A percentile compares a stretch with the other conserved stretches of the same genome.
Evolutionary conservation across 148 eudicot species (phyloP).

Genomic region (Nepenthes mirabilis): DNA sequence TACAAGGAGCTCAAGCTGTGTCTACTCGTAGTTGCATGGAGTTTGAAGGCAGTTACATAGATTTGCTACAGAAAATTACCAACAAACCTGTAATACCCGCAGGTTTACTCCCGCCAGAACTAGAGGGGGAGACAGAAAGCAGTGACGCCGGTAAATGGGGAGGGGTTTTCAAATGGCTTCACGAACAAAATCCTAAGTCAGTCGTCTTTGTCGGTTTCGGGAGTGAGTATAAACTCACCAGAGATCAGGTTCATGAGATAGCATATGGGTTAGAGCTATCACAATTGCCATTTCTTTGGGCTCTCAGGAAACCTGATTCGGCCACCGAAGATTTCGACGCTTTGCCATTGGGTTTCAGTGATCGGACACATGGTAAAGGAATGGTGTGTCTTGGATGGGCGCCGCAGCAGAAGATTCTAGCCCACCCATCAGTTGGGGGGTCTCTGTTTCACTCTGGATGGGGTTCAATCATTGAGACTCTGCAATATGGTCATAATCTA

Average conservation of each 20-base stretch:
- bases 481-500: too few species aligned
- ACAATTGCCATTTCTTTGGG: slow-evolving; percentile 12
- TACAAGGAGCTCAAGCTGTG: too few species aligned
- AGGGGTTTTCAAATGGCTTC: background rate
- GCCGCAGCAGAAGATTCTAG: too few species aligned
- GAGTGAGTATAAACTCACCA: slow-evolving; percentile 6
- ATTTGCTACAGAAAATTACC: background rate
- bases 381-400: background rate
- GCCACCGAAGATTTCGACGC: background rate
- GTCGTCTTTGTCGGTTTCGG: slow-evolving; percentile 6
- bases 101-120: slow-evolving; percentile 6
- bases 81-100: slow-evolving; percentile 6
- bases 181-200: too few species aligned
- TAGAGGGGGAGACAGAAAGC: background rate
- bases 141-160: background rate
- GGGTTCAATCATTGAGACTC: background rate
- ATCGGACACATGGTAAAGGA: background rate
- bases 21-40: too few species aligned
- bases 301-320: slow-evolving; percentile 3
- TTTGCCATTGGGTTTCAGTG: slow-evolving; percentile 1
- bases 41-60: too few species aligned
- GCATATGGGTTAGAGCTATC: background rate
- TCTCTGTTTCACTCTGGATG: too few species aligned
- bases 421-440: too few species aligned
- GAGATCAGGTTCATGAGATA: too few species aligned